These are phyloP conservation scores for Bimuria novae-zelandiae DNA, from an alignment of 2,329 filamentous ascomycete species.

Conservation along the genomic window DNA sequence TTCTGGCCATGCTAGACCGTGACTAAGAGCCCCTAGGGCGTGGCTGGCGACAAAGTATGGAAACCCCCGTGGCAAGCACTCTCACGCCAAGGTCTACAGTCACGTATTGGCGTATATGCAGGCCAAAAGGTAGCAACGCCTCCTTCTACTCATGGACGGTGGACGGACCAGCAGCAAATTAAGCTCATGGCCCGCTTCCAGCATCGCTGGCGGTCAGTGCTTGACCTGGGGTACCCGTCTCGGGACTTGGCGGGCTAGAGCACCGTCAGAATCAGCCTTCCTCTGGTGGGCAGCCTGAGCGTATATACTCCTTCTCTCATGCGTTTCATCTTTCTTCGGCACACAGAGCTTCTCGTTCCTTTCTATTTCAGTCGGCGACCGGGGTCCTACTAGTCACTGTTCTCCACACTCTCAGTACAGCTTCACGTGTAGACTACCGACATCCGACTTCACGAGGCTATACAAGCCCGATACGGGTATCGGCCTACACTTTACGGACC, in stretches of 20 bases:
- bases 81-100: background rate
- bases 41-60: background rate
- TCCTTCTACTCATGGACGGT: background rate
- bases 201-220: background rate
- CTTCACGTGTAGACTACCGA: slow-evolving; percentile 21
- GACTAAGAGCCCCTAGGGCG: background rate
- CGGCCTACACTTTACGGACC: slow-evolving; percentile 16
- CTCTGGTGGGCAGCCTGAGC: slow-evolving; percentile 17
- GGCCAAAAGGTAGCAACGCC: slow-evolving; percentile 1
- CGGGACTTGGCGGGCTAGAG: slow-evolving; percentile 4
- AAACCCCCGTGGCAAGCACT: background rate
- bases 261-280: slow-evolving; percentile 9
- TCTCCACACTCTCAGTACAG: slow-evolving; percentile 15
- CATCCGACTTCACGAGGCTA: slow-evolving; percentile 12
- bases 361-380: slow-evolving; percentile 24
- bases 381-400: slow-evolving; percentile 15
- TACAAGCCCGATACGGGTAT: slow-evolving; percentile 20
- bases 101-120: background rate
- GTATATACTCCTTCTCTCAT: slow-evolving; percentile 23
- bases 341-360: slow-evolving; percentile 16
- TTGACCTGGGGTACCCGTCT: slow-evolving; percentile 6
- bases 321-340: slow-evolving; percentile 21
- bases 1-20: slow-evolving; percentile 1
- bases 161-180: slow-evolving; percentile 6
- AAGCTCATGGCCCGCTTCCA: slow-evolving; percentile 3